Evolutionary conservation across 768 basidiomycete genomes (phyloP), one percentile per base, ranked within the genome.

Genomic region (Russula abietina): DNA sequence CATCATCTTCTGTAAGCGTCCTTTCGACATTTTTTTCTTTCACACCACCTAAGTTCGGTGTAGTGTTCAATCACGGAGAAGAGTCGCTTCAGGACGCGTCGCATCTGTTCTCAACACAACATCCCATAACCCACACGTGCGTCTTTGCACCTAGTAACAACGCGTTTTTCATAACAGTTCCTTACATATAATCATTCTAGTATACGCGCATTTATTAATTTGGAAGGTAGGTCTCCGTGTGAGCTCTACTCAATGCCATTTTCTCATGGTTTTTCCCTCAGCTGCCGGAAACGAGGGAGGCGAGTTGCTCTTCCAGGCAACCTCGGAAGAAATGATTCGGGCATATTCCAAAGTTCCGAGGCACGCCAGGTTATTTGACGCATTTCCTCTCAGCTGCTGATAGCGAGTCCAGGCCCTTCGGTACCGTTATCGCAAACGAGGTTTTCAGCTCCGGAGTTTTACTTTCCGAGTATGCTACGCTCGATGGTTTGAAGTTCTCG

Each of bases 41-140:
- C n/a, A 45, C 33, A 45, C 33, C 26, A 30, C 16, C 57, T 67
- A 28, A 64, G 52, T 41, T 22, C 38, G 14, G 19, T 43, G 49
- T 64, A 94, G 92, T 98, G 64, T 97, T 96, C 77, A 98, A 98
- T 68, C 82, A 96, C 64, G 96, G 89, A 12, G 95, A 98, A 73
- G 95, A 98, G 71, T 92, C 89, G 1, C 76, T 98, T 33, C 96
- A 98, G 73, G 96, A 98, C 70, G 94, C 89, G 0, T 94, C 92
- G 0, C 95, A 98, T 74, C 78, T 97, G 4, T 98, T 88, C 73
- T 87, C 93, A 7, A 97, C 93, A 0, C 93, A 96, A 69, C 93
- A 97, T 71, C 84, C 83, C 17, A 79, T 79, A 62, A 86, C 83
- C 32, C 71, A 79, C 11, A 89, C 86, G 90, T 89, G 59, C 69